Base-by-base conservation (phyloP, 1,284 basidiomycete genomes). In the Naganishia cerealis region DNA sequence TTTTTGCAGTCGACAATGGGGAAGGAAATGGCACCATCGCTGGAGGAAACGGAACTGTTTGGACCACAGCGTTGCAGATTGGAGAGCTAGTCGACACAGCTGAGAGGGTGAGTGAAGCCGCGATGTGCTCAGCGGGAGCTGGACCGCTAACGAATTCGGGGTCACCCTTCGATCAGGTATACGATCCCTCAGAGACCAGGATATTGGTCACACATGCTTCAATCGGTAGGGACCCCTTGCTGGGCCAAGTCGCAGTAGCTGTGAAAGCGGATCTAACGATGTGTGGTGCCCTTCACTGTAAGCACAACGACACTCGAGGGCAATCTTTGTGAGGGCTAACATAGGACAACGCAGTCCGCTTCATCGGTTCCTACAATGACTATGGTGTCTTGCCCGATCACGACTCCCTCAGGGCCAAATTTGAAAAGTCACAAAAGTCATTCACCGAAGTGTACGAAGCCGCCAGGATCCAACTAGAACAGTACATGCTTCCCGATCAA, bases 21-120 rank as follows among this genome's bases (percentile, higher is more conserved):
- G 92, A 95, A 65, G 95, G 94, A 1, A 87, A 84, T 57, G 94
- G 92, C 2, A 97, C 95, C 13, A 97, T 99, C 72, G 95, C 96
- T 0, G 96, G 96, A 54, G 95, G 92, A 1, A 91, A 93, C 77
- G 96, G 96, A 36, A 98, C 94, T 26, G 97, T 98, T 90, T 99
- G 96, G 96, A 92, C 93, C 0, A 99, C 95, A 0, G 91, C 93
- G 6, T 85, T 99, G 33, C 96, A 99, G 80, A 91, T 99, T 53
- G 96, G 96, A 71, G 95, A 99, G 81, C 88, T 99, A 53, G 89
- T 99, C 67, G 96, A 99, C 80, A 98, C 94, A 1, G 93, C 95
- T 2, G 92, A 97, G 78, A 87, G 94, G 72, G 92, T 94, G 57
- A 71, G 80, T 72, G 21, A 7, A 15, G n/a, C n/a, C n/a, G n/a